Evolutionary conservation across 2,329 filamentous ascomycete species (phyloP), one percentile per base, ranked within the genome.

Genomic region (Neodidymelliopsis sp.): DNA sequence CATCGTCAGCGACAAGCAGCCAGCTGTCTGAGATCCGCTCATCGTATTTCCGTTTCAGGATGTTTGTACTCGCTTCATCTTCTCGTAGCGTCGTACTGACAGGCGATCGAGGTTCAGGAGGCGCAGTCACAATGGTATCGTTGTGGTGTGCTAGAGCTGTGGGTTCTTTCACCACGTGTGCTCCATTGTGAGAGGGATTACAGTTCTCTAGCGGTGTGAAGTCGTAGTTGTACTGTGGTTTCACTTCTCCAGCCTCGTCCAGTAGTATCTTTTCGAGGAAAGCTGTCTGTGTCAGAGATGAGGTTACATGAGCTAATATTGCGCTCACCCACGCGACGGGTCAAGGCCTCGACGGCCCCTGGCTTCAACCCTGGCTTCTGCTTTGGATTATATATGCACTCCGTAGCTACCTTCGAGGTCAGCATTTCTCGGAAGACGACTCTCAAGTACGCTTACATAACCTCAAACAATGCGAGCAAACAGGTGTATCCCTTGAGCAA

Each of bases 351-450:
- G 15, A 70, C 57, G 9, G 67, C 67, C 9, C 67, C 67, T 11
- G 66, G 62, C 42, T 70, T 70, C 13, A 70, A 49, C 2, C 67
- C 67, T 6, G 67, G 67, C 47, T 69, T 70, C 25, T 69, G 66
- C 45, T 67, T 70, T 19, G 67, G 61, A 18, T 60, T 59, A 31
- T 70, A 70, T 4, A 63, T 51, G 35, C 67, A 70, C 16, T 63
- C 59, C 4, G 66, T 64, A 3, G 59, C 67, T 70, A 22, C 13
- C 19, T 22, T 8, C 7, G 27, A 34, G 15, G 48, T 63, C 47
- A 65, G 57, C 30, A 34, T 49, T 27, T 11, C 34, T 22, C 12
- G 7, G 10, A 11, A 28, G n/a, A n/a, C 13, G 40, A 22, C 36
- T 13, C 6, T 22, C 11, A n/a, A 29, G 5, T 27, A 30, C 13